Percentiles rank a stretch among this genome's conserved stretches.
Evolutionary conservation across 2,329 filamentous ascomycete species (phyloP).

Genomic region (Aschersonia sp.): DNA sequence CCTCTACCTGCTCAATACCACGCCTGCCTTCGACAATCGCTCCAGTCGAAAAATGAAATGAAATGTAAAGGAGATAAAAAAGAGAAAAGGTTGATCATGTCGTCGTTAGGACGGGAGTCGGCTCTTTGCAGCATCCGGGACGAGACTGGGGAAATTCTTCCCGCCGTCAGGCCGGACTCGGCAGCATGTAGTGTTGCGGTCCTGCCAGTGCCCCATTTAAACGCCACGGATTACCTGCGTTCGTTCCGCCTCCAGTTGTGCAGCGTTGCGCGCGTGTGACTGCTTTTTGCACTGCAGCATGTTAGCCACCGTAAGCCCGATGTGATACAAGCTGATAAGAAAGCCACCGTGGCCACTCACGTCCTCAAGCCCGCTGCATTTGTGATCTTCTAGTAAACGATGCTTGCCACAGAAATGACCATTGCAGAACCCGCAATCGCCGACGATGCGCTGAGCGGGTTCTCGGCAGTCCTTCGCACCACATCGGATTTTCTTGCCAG

Average conservation of each 20-base stretch:
- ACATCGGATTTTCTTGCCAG: slow-evolving; percentile 70
- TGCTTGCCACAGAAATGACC: slow-evolving; percentile 94
- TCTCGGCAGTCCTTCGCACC: slow-evolving; percentile 81
- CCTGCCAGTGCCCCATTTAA: slow-evolving; percentile 25
- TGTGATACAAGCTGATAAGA: no score
- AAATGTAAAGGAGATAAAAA: slow-evolving; percentile 1
- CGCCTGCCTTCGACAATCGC: background rate
- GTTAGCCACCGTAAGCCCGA: background rate
- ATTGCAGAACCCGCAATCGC: slow-evolving; percentile 89
- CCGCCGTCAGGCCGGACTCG: background rate
- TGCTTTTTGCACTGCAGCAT: slow-evolving; percentile 77
- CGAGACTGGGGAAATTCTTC: no score
- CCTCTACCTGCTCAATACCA: background rate
- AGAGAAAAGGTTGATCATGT: background rate
- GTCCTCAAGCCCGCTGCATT: slow-evolving; percentile 83
- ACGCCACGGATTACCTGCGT: slow-evolving; percentile 90
- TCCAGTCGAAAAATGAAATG: background rate
- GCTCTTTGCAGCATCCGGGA: no score
- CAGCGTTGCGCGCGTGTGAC: slow-evolving; percentile 84
- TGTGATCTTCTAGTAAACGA: slow-evolving; percentile 84
- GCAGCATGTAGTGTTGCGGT: background rate
- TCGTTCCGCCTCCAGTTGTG: slow-evolving; percentile 81
- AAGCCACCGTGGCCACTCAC: slow-evolving; percentile 27
- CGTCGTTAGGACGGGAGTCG: background rate
- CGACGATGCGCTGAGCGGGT: slow-evolving; percentile 80